A percentile compares a stretch with the other conserved stretches of the same genome.
These are phyloP conservation scores for Vaccinium darrowii DNA, from an alignment of 148 eudicot genomes.

Conservation along the genomic window DNA sequence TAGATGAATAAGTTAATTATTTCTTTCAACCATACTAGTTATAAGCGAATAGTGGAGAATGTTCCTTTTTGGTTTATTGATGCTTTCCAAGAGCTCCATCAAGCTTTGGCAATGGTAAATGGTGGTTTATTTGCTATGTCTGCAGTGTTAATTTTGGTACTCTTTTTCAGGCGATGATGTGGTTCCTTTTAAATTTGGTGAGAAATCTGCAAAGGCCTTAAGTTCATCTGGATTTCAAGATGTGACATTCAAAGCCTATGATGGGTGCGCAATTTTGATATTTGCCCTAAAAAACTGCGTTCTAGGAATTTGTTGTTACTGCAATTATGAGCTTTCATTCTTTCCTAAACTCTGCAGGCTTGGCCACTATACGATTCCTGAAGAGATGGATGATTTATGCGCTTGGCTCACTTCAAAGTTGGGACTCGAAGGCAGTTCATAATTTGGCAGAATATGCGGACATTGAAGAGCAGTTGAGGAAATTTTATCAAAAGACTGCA, in stretches of 20 bases:
- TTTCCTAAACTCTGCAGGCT: slow-evolving; percentile 48
- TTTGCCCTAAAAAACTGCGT: neutral
- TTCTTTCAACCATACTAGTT: neutral
- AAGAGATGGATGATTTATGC: slow-evolving; percentile 80
- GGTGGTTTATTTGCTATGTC: neutral
- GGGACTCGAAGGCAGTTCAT: slow-evolving; percentile 47
- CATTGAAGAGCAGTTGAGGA: neutral
- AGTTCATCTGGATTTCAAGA: slow-evolving; percentile 60
- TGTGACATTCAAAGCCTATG: slow-evolving; percentile 69
- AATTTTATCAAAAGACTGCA: neutral
- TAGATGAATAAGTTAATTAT: neutral
- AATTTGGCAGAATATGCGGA: slow-evolving; percentile 1
- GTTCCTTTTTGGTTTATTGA: neutral
- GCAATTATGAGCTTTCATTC: neutral
- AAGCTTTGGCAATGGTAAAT: neutral
- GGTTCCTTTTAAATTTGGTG: slow-evolving; percentile 69
- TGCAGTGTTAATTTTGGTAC: slow-evolving; percentile 1
- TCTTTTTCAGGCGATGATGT: slow-evolving; percentile 77
- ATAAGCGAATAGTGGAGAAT: neutral
- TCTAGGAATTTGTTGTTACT: neutral
- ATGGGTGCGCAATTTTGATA: slow-evolving; percentile 40
- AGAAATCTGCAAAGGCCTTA: slow-evolving; percentile 62
- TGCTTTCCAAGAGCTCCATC: neutral
- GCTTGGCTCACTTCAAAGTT: slow-evolving; percentile 78
- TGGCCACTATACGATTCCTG: slow-evolving; percentile 86